Conservation (phyloP, 2,329 filamentous ascomycete species). For the Pezicula radicicola region DNA sequence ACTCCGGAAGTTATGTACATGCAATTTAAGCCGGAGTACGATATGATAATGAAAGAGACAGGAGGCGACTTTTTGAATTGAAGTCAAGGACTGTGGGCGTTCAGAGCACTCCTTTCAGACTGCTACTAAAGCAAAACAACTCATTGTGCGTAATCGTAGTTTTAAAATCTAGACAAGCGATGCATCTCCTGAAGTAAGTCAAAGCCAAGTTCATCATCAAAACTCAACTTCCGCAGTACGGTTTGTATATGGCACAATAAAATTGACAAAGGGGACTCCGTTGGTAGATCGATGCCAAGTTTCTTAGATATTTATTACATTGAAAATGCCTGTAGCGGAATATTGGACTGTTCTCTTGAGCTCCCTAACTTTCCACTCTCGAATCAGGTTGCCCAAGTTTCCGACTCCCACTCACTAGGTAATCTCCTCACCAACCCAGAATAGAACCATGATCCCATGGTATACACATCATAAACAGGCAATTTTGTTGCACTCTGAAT, state of each 20-base stretch:
- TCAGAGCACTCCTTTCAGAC: background rate
- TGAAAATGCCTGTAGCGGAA: background rate
- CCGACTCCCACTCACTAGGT: slow-evolving; percentile 8
- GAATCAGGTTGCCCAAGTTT: background rate
- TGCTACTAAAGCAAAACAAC: background rate
- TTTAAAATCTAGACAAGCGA: too few relatives aligned
- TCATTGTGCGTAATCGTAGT: too few relatives aligned
- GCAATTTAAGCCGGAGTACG: slow-evolving; percentile 33
- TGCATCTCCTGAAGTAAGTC: too few relatives aligned
- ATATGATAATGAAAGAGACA: slow-evolving; percentile 27
- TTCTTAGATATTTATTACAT: too few relatives aligned
- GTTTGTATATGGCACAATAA: too few relatives aligned
- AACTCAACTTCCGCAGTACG: too few relatives aligned
- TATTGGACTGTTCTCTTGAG: too few relatives aligned
- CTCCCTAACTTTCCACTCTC: background rate
- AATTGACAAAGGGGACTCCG: too few relatives aligned
- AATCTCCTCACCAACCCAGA: slow-evolving; percentile 24
- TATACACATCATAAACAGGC: slow-evolving; percentile 34
- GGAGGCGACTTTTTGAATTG: slow-evolving; percentile 27
- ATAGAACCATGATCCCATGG: slow-evolving; percentile 33
- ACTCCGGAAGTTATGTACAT: slow-evolving; percentile 28
- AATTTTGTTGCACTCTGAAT: slow-evolving; percentile 27
- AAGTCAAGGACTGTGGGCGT: background rate
- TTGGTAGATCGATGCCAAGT: too few relatives aligned
- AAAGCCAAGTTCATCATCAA: too few relatives aligned